phyloP scores from a whole-genome alignment of 306 rosid species.

The Vigna nakashimae region DNA sequence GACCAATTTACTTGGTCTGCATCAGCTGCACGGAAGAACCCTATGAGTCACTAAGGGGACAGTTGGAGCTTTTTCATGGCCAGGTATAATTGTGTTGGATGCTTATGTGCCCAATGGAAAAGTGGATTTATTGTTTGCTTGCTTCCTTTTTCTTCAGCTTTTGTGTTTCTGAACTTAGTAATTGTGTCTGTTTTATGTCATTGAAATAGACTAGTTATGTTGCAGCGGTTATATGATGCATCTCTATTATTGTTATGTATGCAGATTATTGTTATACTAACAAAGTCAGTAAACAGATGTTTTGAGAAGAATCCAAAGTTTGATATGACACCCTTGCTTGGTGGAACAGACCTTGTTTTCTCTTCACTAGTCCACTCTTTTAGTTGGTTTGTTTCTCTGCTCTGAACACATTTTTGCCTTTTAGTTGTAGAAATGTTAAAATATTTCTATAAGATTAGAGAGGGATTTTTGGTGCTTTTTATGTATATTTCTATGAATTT shows the following conservation, averaged over 20 bases:
- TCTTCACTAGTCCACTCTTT: constrained; percentile 94
- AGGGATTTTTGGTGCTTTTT: constrained; percentile 21
- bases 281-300: constrained; percentile 89
- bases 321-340: constrained; percentile 97
- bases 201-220: constrained; percentile 28
- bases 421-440: constrained; percentile 21
- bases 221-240: constrained; percentile 38
- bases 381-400: constrained; percentile 84
- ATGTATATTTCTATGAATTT: constrained; percentile 19
- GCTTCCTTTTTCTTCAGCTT: constrained; percentile 32
- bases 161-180: constrained; percentile 25
- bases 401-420: constrained; percentile 9
- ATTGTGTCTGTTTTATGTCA: background rate
- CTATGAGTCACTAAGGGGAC: constrained; percentile 80
- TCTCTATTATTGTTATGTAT: constrained; percentile 45
- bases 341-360: constrained; percentile 97
- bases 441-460: constrained; percentile 8
- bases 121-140: constrained; percentile 31
- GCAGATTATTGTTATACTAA: constrained; percentile 95
- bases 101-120: constrained; percentile 18
- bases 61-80: constrained; percentile 86
- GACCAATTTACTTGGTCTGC: constrained; percentile 95
- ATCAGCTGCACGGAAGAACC: constrained; percentile 98
- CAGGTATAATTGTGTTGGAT: constrained; percentile 69
- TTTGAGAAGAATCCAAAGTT: constrained; percentile 98